A percentile compares a stretch with the other conserved stretches of the same genome.
These are phyloP conservation scores for Penicillium soppii DNA, from an alignment of 495 filamentous ascomycete species.

Conservation along the genomic window DNA sequence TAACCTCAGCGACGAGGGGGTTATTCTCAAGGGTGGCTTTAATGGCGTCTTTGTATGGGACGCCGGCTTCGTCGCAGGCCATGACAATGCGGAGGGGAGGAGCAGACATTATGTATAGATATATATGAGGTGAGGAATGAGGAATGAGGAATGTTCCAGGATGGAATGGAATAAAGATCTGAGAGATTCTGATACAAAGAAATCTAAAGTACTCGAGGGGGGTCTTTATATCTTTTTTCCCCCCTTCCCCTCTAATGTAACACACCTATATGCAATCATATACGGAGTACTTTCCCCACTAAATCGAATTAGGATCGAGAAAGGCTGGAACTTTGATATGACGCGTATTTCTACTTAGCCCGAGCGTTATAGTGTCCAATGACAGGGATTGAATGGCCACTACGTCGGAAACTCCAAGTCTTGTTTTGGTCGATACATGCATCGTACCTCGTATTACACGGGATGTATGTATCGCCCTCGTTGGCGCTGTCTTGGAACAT, in stretches of 20 bases:
- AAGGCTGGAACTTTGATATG: slow-evolving; percentile 8
- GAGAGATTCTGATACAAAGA: neutral
- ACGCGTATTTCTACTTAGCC: slow-evolving; percentile 12
- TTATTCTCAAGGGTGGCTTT: slow-evolving; percentile 67
- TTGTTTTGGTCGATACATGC: slow-evolving; percentile 4
- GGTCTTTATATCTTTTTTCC: slow-evolving; percentile 21
- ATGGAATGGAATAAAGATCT: neutral
- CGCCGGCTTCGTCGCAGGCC: slow-evolving; percentile 72
- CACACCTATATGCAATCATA: slow-evolving; percentile 8
- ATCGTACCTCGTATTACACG: slow-evolving; percentile 15
- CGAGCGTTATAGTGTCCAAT: slow-evolving; percentile 19
- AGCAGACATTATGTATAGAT: slow-evolving; percentile 33
- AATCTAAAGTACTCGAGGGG: neutral
- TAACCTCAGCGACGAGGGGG: slow-evolving; percentile 64
- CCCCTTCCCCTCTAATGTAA: slow-evolving; percentile 1
- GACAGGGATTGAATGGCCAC: slow-evolving; percentile 13
- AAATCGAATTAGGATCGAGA: too few relatives aligned
- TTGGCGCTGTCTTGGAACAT: neutral
- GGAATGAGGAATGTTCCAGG: neutral
- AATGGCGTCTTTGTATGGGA: slow-evolving; percentile 76
- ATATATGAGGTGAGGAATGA: neutral
- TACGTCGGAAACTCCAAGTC: slow-evolving; percentile 5
- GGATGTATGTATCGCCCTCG: slow-evolving; percentile 4
- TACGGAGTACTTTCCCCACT: neutral
- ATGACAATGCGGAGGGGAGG: slow-evolving; percentile 60